phyloP scores from a whole-genome alignment of 306 rosid genomes.

The Ziziphus jujuba region DNA sequence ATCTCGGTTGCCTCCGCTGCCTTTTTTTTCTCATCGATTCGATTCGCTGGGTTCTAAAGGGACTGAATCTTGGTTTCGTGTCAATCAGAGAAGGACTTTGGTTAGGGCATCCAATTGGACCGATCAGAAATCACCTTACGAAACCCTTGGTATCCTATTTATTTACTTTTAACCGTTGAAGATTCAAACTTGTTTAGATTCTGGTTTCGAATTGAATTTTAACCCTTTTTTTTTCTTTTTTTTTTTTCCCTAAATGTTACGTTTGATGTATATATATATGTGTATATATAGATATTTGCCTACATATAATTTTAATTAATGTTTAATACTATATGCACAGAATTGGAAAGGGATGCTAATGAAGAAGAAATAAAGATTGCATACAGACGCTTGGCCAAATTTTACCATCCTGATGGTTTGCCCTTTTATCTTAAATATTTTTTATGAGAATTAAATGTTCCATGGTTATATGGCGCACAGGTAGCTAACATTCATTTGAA shows the following conservation, averaged over 20 bases:
- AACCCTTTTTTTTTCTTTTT: not conserved
- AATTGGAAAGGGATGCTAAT: slow-evolving; percentile 76
- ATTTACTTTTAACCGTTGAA: slow-evolving; percentile 1
- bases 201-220: not conserved
- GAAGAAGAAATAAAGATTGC: slow-evolving; percentile 87
- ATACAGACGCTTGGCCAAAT: slow-evolving; percentile 89
- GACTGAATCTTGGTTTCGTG: slow-evolving; percentile 46
- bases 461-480: too few relatives aligned
- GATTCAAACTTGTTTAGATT: slow-evolving; percentile 1
- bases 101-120: slow-evolving; percentile 70
- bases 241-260: too few relatives aligned
- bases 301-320: not conserved
- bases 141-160: slow-evolving; percentile 67
- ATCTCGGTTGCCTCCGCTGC: slow-evolving; percentile 31
- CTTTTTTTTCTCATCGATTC: slow-evolving; percentile 37
- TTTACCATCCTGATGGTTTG: slow-evolving; percentile 97
- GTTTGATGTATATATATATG: too few relatives aligned
- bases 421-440: slow-evolving; percentile 7
- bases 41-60: slow-evolving; percentile 37
- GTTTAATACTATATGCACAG: slow-evolving; percentile 42
- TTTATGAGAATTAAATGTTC: not conserved
- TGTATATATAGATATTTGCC: too few relatives aligned
- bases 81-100: slow-evolving; percentile 63
- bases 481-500: too few relatives aligned
- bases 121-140: slow-evolving; percentile 78